Evolutionary conservation across 176 grass and related monocot genomes (phyloP).

Genomic region (Tillandsia leiboldiana): DNA sequence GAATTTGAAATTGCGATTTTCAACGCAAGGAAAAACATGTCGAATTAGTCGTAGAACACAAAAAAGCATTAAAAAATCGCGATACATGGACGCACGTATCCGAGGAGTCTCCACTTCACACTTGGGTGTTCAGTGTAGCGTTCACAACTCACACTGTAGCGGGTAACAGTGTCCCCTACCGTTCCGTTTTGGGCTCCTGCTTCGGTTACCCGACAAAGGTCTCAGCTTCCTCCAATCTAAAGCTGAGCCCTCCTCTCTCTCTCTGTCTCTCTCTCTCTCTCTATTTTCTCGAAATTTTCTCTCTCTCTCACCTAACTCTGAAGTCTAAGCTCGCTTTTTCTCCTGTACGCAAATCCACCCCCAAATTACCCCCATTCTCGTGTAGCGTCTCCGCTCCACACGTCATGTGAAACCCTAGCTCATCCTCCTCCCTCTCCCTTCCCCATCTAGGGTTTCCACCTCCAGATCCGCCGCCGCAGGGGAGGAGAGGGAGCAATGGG

Average conservation of each 20-base stretch:
- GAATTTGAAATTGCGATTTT: no score
- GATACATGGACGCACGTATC: no score
- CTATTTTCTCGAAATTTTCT: neutral
- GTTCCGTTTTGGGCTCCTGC: constrained; percentile 4
- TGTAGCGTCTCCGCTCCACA: neutral
- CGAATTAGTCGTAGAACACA: no score
- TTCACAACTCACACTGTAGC: no score
- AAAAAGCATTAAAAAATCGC: no score
- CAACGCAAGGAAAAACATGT: no score
- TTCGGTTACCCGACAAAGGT: constrained; percentile 42
- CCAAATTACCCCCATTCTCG: neutral
- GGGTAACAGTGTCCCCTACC: neutral
- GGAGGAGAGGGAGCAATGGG: constrained; percentile 36
- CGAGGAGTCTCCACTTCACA: no score
- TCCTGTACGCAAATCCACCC: constrained; percentile 15
- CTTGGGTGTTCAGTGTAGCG: no score
- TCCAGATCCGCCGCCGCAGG: neutral
- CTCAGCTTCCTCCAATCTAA: constrained; percentile 26
- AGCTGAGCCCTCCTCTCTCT: neutral
- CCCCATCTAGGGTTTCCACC: neutral
- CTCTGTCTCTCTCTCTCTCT: neutral
- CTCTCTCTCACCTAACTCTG: no score
- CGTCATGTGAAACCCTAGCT: constrained; percentile 56
- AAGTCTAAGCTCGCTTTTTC: neutral
- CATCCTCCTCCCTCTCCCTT: constrained; percentile 13